Evolutionary conservation across 2,329 filamentous ascomycete species (phyloP), one percentile per base, ranked within the genome.

Genomic region (Iodosphaeria phyllophila): DNA sequence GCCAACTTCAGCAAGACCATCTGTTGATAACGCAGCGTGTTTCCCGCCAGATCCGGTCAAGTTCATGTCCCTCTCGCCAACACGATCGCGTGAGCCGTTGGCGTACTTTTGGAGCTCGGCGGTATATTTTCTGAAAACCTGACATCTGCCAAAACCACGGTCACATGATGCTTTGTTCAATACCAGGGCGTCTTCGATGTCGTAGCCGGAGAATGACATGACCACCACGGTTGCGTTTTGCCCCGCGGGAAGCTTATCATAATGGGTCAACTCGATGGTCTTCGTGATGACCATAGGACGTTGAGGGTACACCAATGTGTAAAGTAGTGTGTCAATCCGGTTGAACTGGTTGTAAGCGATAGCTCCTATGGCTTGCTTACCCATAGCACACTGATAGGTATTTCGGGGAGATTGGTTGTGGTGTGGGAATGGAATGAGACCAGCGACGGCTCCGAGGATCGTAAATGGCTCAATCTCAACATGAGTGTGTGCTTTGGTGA

Each of bases 341-440:
- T 86, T 79, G 54, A 93, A 92, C 48, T 98, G 89, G 45, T 98
- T 98, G 45, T 92, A 92, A 10, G 86, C 89, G 44, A 98, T 95
- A 17, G 86, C 84, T 17, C 89, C 89, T 46, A 98, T 95, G 19
- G 89, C 89, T 76, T 98, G 89, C 56, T 98, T 98, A 66, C 89
- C 89, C 89, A 98, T 98, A 53, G 89, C 89, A 54, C 86, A 93
- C 60, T 95, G 86, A 44, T 98, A 98, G 1, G 89, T 98, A 47
- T 98, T 98, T 62, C 89, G 68, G 7, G 89, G 89, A 10, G 91
- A 98, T 49, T 98, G 89, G 51, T 98, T 98, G 58, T 98, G 89
- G 48, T 98, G 89, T 6, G 89, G 89, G 43, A 95, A 98, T 4
- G 89, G 89, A 46, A 98, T 98, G 18, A 98, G 60, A 21, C 89